Evolutionary conservation across 2,329 filamentous ascomycete genomes (phyloP).

Genomic region (Gyromitra esculenta): DNA sequence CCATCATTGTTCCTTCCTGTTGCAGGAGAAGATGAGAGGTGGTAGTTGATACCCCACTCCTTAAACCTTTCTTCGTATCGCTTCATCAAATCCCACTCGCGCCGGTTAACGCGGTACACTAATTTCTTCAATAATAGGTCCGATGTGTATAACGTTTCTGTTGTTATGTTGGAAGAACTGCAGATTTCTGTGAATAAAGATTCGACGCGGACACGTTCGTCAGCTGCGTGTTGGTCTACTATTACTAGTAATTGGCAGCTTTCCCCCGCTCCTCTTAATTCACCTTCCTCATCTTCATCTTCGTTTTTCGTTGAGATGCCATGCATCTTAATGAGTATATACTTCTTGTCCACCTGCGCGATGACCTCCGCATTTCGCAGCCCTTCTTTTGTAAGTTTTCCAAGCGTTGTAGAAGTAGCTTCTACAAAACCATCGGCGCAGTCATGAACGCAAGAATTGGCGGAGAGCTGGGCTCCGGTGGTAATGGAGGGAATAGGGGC

Average conservation of each 20-base stretch:
- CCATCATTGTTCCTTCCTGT: constrained; percentile 13
- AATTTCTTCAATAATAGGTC: constrained; percentile 67
- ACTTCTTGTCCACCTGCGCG: constrained; percentile 88
- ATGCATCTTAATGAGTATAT: constrained; percentile 75
- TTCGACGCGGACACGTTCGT: constrained; percentile 86
- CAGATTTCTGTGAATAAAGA: constrained; percentile 71
- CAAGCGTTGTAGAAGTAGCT: constrained; percentile 37
- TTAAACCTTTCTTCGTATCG: constrained; percentile 69
- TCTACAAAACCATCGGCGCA: constrained; percentile 24
- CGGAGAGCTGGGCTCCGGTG: constrained; percentile 7
- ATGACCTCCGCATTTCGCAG: constrained; percentile 73
- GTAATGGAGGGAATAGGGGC: constrained; percentile 61
- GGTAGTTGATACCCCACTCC: constrained; percentile 78
- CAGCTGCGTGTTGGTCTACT: constrained; percentile 93
- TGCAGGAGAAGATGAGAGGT: constrained; percentile 59
- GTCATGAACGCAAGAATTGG: constrained; percentile 19
- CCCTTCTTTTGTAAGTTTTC: constrained; percentile 69
- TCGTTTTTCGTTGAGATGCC: constrained; percentile 38
- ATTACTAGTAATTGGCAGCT: constrained; percentile 69
- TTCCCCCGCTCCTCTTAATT: constrained; percentile 41
- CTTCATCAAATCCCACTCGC: constrained; percentile 71
- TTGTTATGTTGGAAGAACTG: constrained; percentile 51
- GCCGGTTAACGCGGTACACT: constrained; percentile 70
- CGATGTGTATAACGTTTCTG: not conserved
- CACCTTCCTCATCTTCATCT: not conserved